Conservation (phyloP, 2,329 filamentous ascomycete species). For the Diaporthe nobilis region DNA sequence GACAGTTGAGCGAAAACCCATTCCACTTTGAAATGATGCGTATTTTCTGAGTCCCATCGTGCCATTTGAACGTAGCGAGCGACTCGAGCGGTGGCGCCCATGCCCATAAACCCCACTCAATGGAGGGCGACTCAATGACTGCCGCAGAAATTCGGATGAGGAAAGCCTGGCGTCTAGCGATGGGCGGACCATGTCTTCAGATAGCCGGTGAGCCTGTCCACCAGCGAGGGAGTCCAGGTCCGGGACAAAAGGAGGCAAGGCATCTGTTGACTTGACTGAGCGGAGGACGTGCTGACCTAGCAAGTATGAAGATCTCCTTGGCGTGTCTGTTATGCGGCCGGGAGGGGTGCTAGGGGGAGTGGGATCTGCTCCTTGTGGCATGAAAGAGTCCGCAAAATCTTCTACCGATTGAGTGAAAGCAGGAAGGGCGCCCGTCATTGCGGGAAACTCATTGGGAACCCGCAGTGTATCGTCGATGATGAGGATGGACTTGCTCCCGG, state of each 20-base stretch:
- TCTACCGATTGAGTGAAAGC: slow-evolving; percentile 64
- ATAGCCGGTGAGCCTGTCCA: slow-evolving; percentile 43
- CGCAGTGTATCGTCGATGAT: slow-evolving; percentile 81
- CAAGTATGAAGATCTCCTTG: slow-evolving; percentile 69
- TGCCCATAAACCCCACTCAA: slow-evolving; percentile 56
- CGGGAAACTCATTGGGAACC: slow-evolving; percentile 56
- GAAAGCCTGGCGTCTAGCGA: slow-evolving; percentile 51
- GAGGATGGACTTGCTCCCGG: slow-evolving; percentile 90
- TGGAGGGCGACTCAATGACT: slow-evolving; percentile 51
- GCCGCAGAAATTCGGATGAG: slow-evolving; percentile 48
- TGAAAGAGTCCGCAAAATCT: slow-evolving; percentile 66
- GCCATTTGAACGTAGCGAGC: slow-evolving; percentile 63
- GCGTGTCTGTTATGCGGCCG: slow-evolving; percentile 58
- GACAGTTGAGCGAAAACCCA: slow-evolving; percentile 64
- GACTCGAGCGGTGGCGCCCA: slow-evolving; percentile 62
- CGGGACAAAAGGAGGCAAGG: slow-evolving; percentile 63
- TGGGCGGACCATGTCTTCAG: slow-evolving; percentile 52
- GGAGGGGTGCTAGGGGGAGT: slow-evolving; percentile 76
- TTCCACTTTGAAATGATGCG: slow-evolving; percentile 72
- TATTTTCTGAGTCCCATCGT: slow-evolving; percentile 69
- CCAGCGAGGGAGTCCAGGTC: slow-evolving; percentile 59
- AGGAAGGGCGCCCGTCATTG: slow-evolving; percentile 65
- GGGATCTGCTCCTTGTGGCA: slow-evolving; percentile 63
- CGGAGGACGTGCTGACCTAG: slow-evolving; percentile 62
- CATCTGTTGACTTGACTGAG: slow-evolving; percentile 54